These are phyloP conservation scores for Aquilaria yunnanensis DNA, from an alignment of 345 rosid genomes.

Conservation along the genomic window DNA sequence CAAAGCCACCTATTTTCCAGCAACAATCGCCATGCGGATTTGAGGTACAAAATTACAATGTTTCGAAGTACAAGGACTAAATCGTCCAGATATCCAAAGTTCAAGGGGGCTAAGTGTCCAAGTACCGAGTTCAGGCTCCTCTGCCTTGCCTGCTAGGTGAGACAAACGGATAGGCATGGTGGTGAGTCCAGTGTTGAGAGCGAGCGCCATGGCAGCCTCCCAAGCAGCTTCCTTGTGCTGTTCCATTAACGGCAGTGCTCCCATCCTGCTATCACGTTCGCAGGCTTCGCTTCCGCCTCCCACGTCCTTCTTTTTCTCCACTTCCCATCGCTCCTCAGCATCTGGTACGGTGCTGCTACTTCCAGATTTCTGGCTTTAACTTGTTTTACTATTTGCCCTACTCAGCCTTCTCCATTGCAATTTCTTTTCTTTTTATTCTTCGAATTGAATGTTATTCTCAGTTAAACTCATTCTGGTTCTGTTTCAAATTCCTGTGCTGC, in stretches of 20 bases:
- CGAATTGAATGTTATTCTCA: background rate
- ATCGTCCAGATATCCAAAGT: too few relatives aligned
- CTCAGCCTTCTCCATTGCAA: background rate
- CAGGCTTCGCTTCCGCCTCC: background rate
- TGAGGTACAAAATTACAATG: too few relatives aligned
- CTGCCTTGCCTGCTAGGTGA: too few relatives aligned
- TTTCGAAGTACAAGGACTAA: too few relatives aligned
- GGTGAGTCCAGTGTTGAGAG: too few relatives aligned
- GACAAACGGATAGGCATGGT: too few relatives aligned
- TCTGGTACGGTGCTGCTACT: constrained; percentile 24
- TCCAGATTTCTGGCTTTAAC: background rate
- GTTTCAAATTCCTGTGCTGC: background rate
- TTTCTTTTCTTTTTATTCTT: background rate
- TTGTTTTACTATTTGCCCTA: background rate
- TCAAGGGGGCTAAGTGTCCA: too few relatives aligned
- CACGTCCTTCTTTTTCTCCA: constrained; percentile 8
- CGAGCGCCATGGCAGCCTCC: background rate
- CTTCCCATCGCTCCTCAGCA: constrained; percentile 17
- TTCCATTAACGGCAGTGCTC: background rate
- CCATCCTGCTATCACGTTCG: constrained; percentile 4
- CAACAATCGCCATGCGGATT: too few relatives aligned
- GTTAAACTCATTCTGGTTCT: background rate
- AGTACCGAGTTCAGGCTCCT: too few relatives aligned
- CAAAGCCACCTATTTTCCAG: too few relatives aligned
- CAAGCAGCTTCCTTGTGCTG: background rate